Evolutionary conservation across 257 asterid genomes (phyloP), one percentile per base, ranked within the genome.

Genomic region (Verbascum thapsus): DNA sequence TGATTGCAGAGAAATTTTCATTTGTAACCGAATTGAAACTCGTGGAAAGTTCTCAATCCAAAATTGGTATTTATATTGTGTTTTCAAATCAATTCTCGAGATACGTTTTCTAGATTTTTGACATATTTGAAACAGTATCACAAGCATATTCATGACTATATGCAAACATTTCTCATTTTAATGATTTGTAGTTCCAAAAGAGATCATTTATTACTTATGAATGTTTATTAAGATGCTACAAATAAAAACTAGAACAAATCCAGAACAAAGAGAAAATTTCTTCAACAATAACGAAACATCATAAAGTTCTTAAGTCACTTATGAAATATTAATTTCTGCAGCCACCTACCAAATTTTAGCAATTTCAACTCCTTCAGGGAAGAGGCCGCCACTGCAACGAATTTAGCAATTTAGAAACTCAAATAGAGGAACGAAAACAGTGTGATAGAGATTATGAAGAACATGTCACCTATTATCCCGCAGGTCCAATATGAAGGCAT

Each of bases 341-440:
- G 38, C 53, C 65, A 74, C 97, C 85, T 78, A 94, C 99, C 99
- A 94, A 26, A 94, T 94, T 76, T 94, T 94, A 62, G 99, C 99
- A 56, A 94, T 85, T 80, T 94, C 99, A 70, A 94, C 83, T 87
- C 97, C 99, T 83, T 94, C 99, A 38, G 99, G 99, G 69, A 94
- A 94, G 57, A 94, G 87, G 69, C 99, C 97, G 50, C 99, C 99
- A 56, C 99, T 94, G 91, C 80, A 82, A 61, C 68, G 77, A 70
- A 48, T 30, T 19, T 40, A 58, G 64, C 47, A 61, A 64, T 69
- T 86, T 54, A 80, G 68, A 63, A 53, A 48, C 37, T 63, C 54
- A 51, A 72, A 42, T 12, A 15, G 15, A 54, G 32, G 65, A 50
- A 2, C 32, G 5, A 26, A 26, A 26, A 26, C 32, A 5, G 32